A percentile compares a stretch with the other conserved stretches of the same genome.
phyloP scores from a whole-genome alignment of 1,139 yeast genomes.

The Yamadazyma songkhlaensis region DNA sequence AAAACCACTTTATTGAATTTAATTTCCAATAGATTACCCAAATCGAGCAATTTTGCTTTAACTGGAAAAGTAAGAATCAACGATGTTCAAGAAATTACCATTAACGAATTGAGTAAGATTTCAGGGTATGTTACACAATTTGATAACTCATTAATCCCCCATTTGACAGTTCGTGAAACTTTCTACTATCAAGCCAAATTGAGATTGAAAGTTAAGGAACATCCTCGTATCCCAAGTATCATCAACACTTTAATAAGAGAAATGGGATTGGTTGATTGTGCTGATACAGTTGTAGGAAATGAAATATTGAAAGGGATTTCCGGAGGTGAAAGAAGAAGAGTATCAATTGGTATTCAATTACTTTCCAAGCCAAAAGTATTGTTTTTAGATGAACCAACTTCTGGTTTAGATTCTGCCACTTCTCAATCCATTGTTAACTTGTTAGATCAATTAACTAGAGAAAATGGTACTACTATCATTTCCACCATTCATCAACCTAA shows the following conservation, averaged over 20 bases:
- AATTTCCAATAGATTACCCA: slow-evolving; percentile 61
- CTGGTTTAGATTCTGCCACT: slow-evolving; percentile 79
- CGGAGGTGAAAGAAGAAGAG: slow-evolving; percentile 85
- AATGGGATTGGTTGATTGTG: slow-evolving; percentile 75
- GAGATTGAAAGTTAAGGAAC: slow-evolving; percentile 46
- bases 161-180: slow-evolving; percentile 76
- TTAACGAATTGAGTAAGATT: slow-evolving; percentile 44
- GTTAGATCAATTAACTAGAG: slow-evolving; percentile 51
- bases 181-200: slow-evolving; percentile 68
- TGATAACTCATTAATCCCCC: slow-evolving; percentile 67
- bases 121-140: slow-evolving; percentile 78
- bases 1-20: slow-evolving; percentile 71
- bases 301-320: slow-evolving; percentile 74
- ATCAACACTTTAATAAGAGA: slow-evolving; percentile 58
- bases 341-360: slow-evolving; percentile 77
- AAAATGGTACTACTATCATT: slow-evolving; percentile 66
- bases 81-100: slow-evolving; percentile 31
- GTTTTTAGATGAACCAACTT: slow-evolving; percentile 83
- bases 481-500: slow-evolving; percentile 87
- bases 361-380: slow-evolving; percentile 69
- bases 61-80: slow-evolving; percentile 23
- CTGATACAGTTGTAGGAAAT: slow-evolving; percentile 72
- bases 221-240: slow-evolving; percentile 25
- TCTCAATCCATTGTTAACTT: slow-evolving; percentile 68
- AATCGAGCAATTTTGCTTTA: slow-evolving; percentile 19